Conservation (phyloP, 768 basidiomycete species). For the Kwoniella dejecticola region DNA sequence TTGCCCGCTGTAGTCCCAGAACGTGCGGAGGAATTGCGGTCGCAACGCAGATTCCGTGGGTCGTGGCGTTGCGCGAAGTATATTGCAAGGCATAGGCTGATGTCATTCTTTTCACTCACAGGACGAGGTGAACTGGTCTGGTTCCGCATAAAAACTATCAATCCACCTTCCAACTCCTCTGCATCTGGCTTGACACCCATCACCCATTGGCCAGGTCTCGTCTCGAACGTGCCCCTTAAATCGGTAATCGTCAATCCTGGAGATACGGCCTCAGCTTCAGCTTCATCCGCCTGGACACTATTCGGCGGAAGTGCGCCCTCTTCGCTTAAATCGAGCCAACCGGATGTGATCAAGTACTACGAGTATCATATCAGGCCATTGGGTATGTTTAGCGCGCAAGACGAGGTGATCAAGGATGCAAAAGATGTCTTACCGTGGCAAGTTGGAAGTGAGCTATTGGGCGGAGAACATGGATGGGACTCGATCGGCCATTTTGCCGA, state of each 20-base stretch:
- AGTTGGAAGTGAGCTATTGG: conserved; percentile 39
- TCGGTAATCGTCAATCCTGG: conserved; percentile 4
- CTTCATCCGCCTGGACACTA: conserved; percentile 17
- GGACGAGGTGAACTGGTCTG: conserved; percentile 44
- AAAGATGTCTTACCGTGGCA: conserved; percentile 41
- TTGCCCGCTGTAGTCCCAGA: conserved; percentile 33
- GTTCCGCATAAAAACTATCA: conserved; percentile 33
- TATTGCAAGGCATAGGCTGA: neutral
- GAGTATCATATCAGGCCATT: conserved; percentile 45
- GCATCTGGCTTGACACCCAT: conserved; percentile 17
- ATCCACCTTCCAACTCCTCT: conserved; percentile 8
- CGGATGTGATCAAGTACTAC: conserved; percentile 12
- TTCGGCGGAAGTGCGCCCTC: conserved; percentile 18
- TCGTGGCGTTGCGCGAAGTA: neutral
- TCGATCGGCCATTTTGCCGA: conserved; percentile 30
- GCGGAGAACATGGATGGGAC: conserved; percentile 39
- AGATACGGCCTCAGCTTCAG: conserved; percentile 18
- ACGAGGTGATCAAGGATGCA: conserved; percentile 28
- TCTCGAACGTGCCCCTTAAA: conserved; percentile 23
- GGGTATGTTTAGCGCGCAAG: conserved; percentile 32
- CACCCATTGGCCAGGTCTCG: conserved; percentile 47
- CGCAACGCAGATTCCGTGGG: conserved; percentile 36
- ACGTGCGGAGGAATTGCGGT: conserved; percentile 30
- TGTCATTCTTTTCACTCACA: neutral
- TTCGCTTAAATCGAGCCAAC: neutral